phyloP scores from a whole-genome alignment of 768 basidiomycete species.

The Coprinellus aureogranulatus region DNA sequence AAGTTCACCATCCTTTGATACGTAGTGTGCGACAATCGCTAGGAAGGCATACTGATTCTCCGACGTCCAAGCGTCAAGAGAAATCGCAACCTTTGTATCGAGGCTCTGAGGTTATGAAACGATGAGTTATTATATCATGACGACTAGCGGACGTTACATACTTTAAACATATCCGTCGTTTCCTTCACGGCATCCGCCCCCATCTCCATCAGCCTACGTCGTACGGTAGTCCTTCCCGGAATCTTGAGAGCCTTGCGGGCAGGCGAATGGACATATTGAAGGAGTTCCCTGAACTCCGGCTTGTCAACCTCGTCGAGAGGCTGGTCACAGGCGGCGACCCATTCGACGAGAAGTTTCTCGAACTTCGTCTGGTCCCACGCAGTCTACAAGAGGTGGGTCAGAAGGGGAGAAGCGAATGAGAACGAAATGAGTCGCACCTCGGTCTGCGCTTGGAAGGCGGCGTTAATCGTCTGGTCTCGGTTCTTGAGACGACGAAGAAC shows the following conservation, averaged over 20 bases:
- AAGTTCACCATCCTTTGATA: neutral
- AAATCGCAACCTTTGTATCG: neutral
- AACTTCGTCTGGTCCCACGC: slow-evolving; percentile 17
- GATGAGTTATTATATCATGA: neutral
- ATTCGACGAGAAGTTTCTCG: slow-evolving; percentile 15
- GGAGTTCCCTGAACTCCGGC: slow-evolving; percentile 14
- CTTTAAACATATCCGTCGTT: neutral
- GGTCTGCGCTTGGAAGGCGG: neutral
- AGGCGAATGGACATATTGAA: slow-evolving; percentile 15
- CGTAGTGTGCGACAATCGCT: neutral
- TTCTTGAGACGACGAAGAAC: neutral
- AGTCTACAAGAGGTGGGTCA: slow-evolving; percentile 4
- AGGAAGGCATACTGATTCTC: neutral
- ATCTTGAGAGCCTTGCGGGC: slow-evolving; percentile 8
- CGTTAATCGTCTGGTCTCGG: neutral
- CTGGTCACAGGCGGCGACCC: slow-evolving; percentile 16
- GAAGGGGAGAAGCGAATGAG: too few species aligned
- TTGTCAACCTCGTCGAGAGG: slow-evolving; percentile 21
- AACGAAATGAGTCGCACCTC: neutral
- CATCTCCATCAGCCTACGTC: slow-evolving; percentile 5
- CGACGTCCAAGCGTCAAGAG: neutral
- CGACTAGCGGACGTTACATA: neutral
- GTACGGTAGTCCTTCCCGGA: slow-evolving; percentile 4
- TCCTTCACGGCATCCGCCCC: neutral
- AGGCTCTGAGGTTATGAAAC: neutral